Conservation (phyloP, 2,329 filamentous ascomycete genomes). For the Ophiosphaerella narmari region DNA sequence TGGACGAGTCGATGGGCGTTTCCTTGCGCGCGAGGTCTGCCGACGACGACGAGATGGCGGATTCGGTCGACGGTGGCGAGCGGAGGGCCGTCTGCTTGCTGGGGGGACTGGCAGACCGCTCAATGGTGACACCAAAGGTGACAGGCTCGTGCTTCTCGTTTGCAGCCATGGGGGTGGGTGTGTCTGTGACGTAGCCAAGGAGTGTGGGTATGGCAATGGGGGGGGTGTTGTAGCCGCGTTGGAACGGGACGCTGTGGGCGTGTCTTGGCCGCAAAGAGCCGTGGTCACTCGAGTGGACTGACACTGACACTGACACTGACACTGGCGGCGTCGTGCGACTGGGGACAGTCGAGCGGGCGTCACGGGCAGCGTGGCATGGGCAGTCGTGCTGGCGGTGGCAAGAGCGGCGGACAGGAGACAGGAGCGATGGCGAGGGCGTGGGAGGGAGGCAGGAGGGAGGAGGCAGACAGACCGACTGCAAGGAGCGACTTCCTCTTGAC, state of each 20-base stretch:
- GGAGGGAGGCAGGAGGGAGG: too few species aligned
- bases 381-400: constrained; percentile 13
- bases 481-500: too few species aligned
- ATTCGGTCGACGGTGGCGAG: constrained; percentile 40
- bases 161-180: constrained; percentile 20
- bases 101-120: constrained; percentile 29
- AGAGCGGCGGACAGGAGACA: too few species aligned
- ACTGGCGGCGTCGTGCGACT: constrained; percentile 2
- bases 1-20: constrained; percentile 39
- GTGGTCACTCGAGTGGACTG: too few species aligned
- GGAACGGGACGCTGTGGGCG: constrained; percentile 8
- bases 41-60: constrained; percentile 39
- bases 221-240: too few species aligned
- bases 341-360: background rate
- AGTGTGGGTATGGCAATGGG: background rate
- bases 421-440: too few species aligned
- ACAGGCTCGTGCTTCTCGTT: constrained; percentile 37
- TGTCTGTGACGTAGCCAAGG: constrained; percentile 21
- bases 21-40: constrained; percentile 38
- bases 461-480: too few species aligned
- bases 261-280: constrained; percentile 4
- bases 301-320: too few species aligned
- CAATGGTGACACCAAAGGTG: constrained; percentile 52
- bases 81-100: constrained; percentile 26
- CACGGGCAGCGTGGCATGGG: constrained; percentile 12